Percentiles rank a stretch among this genome's conserved stretches.
phyloP scores from a whole-genome alignment of 2,329 filamentous ascomycete species.

The Exophiala sp. region DNA sequence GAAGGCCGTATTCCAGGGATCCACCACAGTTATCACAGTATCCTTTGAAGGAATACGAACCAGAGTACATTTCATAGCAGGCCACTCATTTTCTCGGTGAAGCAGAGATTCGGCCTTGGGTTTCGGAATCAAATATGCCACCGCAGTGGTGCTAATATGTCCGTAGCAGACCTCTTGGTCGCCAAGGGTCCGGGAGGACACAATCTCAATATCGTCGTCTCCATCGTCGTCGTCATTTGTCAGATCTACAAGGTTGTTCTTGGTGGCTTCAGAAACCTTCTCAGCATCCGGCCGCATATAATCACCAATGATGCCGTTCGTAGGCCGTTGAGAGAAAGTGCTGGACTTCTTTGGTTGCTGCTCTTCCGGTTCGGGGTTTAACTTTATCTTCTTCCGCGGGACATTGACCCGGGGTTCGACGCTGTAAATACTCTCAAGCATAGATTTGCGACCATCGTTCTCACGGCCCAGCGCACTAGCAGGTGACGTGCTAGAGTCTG shows the following conservation, averaged over 20 bases:
- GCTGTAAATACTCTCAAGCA: constrained; percentile 72
- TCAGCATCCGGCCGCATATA: constrained; percentile 59
- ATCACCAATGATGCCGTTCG: constrained; percentile 55
- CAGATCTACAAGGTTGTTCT: constrained; percentile 36
- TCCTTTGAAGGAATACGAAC: constrained; percentile 27
- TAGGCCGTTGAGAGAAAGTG: constrained; percentile 39
- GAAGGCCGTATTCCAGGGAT: constrained; percentile 65
- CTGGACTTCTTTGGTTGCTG: constrained; percentile 2
- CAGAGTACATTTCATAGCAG: constrained; percentile 26
- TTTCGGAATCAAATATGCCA: constrained; percentile 26
- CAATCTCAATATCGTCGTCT: constrained; percentile 48
- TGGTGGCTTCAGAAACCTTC: constrained; percentile 47
- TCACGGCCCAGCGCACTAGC: constrained; percentile 2
- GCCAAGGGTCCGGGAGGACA: constrained; percentile 15
- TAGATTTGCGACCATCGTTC: constrained; percentile 32
- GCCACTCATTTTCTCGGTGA: constrained; percentile 23
- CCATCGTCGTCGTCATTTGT: constrained; percentile 28
- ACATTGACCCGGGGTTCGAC: constrained; percentile 59
- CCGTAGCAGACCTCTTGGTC: constrained; percentile 29
- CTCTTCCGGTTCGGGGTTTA: constrained; percentile 32
- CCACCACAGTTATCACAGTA: constrained; percentile 64
- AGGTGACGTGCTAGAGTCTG: not conserved
- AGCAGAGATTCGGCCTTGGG: constrained; percentile 18
- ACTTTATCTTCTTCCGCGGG: constrained; percentile 62
- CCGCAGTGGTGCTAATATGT: constrained; percentile 20